Percentiles rank a stretch among this genome's conserved stretches.
These are phyloP conservation scores for Cucumis cinereus DNA, from an alignment of 306 rosid genomes.

Conservation along the genomic window DNA sequence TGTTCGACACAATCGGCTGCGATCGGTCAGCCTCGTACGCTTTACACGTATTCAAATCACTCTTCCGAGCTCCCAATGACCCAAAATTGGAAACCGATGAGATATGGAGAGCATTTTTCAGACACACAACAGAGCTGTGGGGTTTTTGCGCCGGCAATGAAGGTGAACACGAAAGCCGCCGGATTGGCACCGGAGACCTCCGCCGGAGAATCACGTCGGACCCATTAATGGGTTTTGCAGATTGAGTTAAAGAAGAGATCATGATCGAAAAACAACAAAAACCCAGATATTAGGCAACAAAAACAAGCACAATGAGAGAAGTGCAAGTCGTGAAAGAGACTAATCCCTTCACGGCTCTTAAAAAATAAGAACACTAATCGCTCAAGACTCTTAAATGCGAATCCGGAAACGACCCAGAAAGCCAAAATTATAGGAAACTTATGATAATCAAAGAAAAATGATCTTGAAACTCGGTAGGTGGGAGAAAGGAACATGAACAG, in stretches of 20 bases:
- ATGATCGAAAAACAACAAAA: conserved; percentile 11
- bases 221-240: conserved; percentile 11
- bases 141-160: neutral
- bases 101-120: neutral
- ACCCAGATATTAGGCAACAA: neutral
- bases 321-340: neutral
- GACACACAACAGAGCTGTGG: neutral
- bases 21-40: conserved; percentile 34
- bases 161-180: neutral
- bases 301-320: neutral
- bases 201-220: conserved; percentile 16
- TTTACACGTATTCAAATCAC: neutral
- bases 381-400: neutral
- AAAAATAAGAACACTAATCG: neutral
- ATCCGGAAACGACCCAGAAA: neutral
- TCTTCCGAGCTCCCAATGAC: neutral
- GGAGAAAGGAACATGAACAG: neutral
- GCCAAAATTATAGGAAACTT: neutral
- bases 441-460: neutral
- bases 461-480: neutral
- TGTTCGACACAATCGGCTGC: conserved; percentile 30
- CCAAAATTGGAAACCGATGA: neutral
- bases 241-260: conserved; percentile 32
- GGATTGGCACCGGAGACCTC: neutral
- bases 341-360: neutral